Base-by-base conservation (phyloP, 352 stramenopile species). In the Thraustotheca clavata region DNA sequence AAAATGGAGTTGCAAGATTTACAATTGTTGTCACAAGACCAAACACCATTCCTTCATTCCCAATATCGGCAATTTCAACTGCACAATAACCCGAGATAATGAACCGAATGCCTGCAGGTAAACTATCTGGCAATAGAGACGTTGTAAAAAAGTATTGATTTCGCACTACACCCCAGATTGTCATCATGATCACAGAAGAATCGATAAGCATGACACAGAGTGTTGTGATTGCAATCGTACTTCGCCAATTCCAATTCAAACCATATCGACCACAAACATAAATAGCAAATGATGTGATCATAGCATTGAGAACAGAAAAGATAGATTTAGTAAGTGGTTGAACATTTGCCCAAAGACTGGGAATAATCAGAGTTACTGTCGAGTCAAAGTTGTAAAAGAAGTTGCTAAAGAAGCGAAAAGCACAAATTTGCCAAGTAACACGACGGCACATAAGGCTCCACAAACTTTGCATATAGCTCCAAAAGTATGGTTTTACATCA, bases 241-340 rank as follows among this genome's bases (percentile, higher is more conserved):
- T 73, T 49, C 74, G 76, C 76, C 76, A 84, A 65, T 75, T 77
- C 76, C 76, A 84, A 39, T 75, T 72, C 31, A 82, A 61, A 1
- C 74, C 74, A 57, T 67, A 80, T 48, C 70, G 60, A 27, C 68
- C 67, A 12, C 73, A 72, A 26, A 50, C 33, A 49, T 77, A 63
- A 3, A 77, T 73, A 14, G 69, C 67, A 0, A 63, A 60, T 0
- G 70, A 61, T 27, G 70, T 69, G 60, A 80, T 68, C 33, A 76
- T 12, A 14, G 71, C 63, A 0, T 69, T 71, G 26, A 77, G 59
- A 41, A 80, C 76, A 6, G 60, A 70, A 5, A 67, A 60, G 6
- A 79, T 54, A 31, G 50, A 74, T 57, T 63, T 78, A 67, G 77
- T 79, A 8, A 83, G 52, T n/a, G 76, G 69, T 26, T 67, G 61